These are phyloP conservation scores for Mycena maculata DNA, from an alignment of 768 basidiomycete genomes.

Conservation along the genomic window DNA sequence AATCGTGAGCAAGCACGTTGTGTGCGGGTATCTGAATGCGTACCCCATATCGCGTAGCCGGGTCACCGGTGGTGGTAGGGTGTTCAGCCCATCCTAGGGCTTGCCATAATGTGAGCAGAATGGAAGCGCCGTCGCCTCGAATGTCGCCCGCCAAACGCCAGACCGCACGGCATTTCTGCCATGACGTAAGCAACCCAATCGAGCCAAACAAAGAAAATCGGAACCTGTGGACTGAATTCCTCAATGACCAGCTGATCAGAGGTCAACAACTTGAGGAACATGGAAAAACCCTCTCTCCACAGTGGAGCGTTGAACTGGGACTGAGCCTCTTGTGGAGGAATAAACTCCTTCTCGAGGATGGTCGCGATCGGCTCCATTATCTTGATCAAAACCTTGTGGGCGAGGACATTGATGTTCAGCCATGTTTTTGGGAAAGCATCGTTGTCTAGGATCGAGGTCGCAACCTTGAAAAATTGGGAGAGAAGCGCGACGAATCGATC, in stretches of 20 bases:
- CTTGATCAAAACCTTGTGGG: constrained; percentile 89
- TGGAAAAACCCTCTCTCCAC: constrained; percentile 85
- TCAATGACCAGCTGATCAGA: constrained; percentile 95
- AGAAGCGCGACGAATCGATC: constrained; percentile 81
- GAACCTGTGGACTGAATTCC: constrained; percentile 92
- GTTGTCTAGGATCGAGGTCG: constrained; percentile 82
- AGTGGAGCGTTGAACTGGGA: constrained; percentile 78
- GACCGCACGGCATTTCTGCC: constrained; percentile 91
- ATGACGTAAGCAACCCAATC: constrained; percentile 22
- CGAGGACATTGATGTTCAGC: constrained; percentile 91
- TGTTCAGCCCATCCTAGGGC: constrained; percentile 84
- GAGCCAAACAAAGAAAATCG: background rate
- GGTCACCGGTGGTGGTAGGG: constrained; percentile 60
- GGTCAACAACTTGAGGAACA: constrained; percentile 86
- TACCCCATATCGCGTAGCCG: constrained; percentile 77
- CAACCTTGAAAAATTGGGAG: constrained; percentile 83
- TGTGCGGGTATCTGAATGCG: constrained; percentile 40
- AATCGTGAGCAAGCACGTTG: constrained; percentile 21
- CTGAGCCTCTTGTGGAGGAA: constrained; percentile 74
- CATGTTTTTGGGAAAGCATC: constrained; percentile 91
- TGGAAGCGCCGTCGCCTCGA: constrained; percentile 88
- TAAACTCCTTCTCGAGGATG: constrained; percentile 83
- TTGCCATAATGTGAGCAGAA: constrained; percentile 86
- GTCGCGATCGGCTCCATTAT: constrained; percentile 86
- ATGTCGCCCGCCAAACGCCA: constrained; percentile 98